Conservation (phyloP, 2,329 filamentous ascomycete species). For the Penicillium vulpinum region DNA sequence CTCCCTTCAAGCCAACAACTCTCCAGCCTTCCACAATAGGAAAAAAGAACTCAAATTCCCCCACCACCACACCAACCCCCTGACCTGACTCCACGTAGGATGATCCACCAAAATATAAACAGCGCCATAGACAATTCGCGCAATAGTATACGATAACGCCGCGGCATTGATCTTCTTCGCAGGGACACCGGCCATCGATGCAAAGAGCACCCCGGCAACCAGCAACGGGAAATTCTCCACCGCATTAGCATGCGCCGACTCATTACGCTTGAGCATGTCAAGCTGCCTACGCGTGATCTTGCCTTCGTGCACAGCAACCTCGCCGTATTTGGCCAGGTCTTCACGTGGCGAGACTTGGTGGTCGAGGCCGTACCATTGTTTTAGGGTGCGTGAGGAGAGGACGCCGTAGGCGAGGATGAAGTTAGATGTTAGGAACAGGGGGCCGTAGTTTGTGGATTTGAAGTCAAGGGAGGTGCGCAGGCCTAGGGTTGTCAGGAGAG, state of each 20-base stretch:
- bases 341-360: slow-evolving; percentile 51
- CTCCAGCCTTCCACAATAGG: slow-evolving; percentile 34
- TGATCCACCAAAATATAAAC: slow-evolving; percentile 45
- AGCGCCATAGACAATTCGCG: slow-evolving; percentile 43
- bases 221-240: slow-evolving; percentile 35
- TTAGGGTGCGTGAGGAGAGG: slow-evolving; percentile 47
- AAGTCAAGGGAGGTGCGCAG: not conserved
- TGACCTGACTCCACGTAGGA: slow-evolving; percentile 34
- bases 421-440: not conserved
- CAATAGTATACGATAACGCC: slow-evolving; percentile 44
- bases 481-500: not conserved
- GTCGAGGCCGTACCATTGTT: slow-evolving; percentile 47
- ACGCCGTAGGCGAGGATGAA: slow-evolving; percentile 41
- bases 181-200: slow-evolving; percentile 43
- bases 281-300: slow-evolving; percentile 48
- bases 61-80: slow-evolving; percentile 46
- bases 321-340: slow-evolving; percentile 50
- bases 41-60: slow-evolving; percentile 46
- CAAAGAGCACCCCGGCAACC: slow-evolving; percentile 35
- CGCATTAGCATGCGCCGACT: slow-evolving; percentile 50
- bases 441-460: not conserved
- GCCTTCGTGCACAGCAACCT: slow-evolving; percentile 44
- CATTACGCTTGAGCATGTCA: slow-evolving; percentile 46
- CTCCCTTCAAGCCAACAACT: slow-evolving; percentile 2
- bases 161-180: slow-evolving; percentile 39